Evolutionary conservation across 2,329 filamentous ascomycete genomes (phyloP), one percentile per base, ranked within the genome.

Genomic region (Colletotrichum navitas): DNA sequence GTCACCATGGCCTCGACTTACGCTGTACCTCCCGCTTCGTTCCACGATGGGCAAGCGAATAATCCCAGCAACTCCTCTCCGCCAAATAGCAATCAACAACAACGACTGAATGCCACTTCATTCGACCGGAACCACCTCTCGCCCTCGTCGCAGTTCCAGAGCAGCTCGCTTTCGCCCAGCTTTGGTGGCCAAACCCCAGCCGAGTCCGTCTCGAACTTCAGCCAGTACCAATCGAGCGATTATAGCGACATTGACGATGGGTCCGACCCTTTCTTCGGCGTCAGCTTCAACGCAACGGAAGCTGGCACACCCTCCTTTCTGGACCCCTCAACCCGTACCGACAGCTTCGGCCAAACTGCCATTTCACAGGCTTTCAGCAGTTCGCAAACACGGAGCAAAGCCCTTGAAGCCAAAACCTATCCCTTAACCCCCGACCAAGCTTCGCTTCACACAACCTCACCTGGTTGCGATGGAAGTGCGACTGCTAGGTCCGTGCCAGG

Each of bases 401-500:
- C 51, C 68, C 75, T 64, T 63, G 62, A 79, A 74, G 76, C 74
- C 63, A 73, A 76, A 39, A 69, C 75, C 39, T 84, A 83, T 73
- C 87, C 86, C 43, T 76, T 88, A 74, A 89, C 86, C 72, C 87
- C 87, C 34, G 83, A 85, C 61, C 84, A 84, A 70, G 84, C 85
- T 26, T 85, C 86, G 12, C 77, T 87, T 12, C 81, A 85, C 72
- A 81, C 83, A n/a, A 78, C 80, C 2, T 85, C 85, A 4, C 84
- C 85, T 3, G 78, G 77, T 39, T 79, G 76, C 67, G 81, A 82
- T 32, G 76, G 74, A 26, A 80, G 78, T 60, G 76, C 76, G 16
- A 75, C 73, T 66, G 74, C 63, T 71, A 74, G 61, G 65, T 74
- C 69, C 47, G 77, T 72, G 54, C 75, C 69, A 73, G 71, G 52